These are phyloP conservation scores for Sungouiella thailandica DNA, from an alignment of 805 yeast genomes.

Conservation along the genomic window DNA sequence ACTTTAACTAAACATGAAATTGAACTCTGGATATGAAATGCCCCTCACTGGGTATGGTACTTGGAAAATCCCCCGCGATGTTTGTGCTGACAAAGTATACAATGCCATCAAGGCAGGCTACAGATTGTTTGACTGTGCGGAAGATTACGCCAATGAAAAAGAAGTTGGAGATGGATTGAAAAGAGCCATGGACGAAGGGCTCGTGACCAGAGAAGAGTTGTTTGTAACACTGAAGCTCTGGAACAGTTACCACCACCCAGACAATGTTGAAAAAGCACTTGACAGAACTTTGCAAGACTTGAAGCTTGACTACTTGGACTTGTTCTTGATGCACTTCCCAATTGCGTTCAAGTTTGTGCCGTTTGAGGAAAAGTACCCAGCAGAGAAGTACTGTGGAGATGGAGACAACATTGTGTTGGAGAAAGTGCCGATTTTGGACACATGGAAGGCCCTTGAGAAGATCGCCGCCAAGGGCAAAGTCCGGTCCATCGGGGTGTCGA, in stretches of 20 bases:
- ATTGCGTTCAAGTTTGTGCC: constrained; percentile 1
- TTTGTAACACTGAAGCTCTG: constrained; percentile 1
- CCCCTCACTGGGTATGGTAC: neutral
- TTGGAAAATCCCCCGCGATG: neutral
- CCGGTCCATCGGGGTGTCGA: neutral
- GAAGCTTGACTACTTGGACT: constrained; percentile 1
- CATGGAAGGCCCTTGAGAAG: constrained; percentile 2
- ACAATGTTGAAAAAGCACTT: neutral
- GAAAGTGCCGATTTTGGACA: neutral
- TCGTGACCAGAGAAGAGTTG: constrained; percentile 1
- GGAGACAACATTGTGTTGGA: neutral
- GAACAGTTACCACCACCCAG: constrained; percentile 1
- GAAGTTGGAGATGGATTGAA: constrained; percentile 1
- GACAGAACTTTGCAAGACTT: neutral
- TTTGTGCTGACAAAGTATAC: neutral
- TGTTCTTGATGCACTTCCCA: constrained; percentile 3
- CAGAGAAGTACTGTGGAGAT: neutral
- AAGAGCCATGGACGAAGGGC: neutral
- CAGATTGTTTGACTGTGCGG: constrained; percentile 1
- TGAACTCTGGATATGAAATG: neutral
- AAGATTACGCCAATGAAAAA: constrained; percentile 2
- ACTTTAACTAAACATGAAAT: no score
- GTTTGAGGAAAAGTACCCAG: neutral
- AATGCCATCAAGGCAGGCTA: constrained; percentile 1
- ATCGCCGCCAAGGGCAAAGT: neutral